These are phyloP conservation scores for Fraxinus baroniana DNA, from an alignment of 305 asterid genomes.

Conservation along the genomic window DNA sequence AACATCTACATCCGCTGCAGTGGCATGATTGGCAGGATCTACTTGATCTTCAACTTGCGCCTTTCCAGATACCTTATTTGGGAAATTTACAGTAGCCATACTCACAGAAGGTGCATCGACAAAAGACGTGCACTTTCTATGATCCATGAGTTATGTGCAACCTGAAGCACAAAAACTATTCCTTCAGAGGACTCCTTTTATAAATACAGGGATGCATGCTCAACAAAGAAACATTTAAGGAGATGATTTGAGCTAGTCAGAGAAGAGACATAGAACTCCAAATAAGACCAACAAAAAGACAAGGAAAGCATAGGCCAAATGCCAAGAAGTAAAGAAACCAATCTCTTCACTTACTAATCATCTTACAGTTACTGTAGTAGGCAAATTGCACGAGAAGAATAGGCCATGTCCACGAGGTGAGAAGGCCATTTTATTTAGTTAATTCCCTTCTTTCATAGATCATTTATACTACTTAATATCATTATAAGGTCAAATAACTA, in stretches of 20 bases:
- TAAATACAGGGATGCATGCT: conserved; percentile 15
- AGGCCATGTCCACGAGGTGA: not conserved
- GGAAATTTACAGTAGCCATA: conserved; percentile 44
- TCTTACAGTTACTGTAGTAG: not conserved
- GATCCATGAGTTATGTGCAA: conserved; percentile 48
- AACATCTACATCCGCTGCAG: conserved; percentile 59
- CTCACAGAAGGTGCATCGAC: conserved; percentile 43
- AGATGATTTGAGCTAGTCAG: not conserved
- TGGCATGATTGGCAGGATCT: conserved; percentile 43
- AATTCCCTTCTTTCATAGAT: conserved; percentile 5
- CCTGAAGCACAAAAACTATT: conserved; percentile 43
- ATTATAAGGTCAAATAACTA: conserved; percentile 3
- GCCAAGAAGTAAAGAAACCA: conserved; percentile 6
- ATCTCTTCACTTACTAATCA: conserved; percentile 5
- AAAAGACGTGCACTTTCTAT: conserved; percentile 43
- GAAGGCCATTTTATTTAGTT: not conserved
- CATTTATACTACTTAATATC: conserved; percentile 9
- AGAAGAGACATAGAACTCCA: conserved; percentile 4
- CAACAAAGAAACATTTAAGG: conserved; percentile 1
- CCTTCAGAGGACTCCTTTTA: conserved; percentile 26
- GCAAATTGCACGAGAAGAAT: not conserved
- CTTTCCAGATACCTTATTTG: conserved; percentile 44
- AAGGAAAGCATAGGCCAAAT: not conserved
- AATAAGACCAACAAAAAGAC: not conserved
- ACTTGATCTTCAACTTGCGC: conserved; percentile 53